These are phyloP conservation scores for Phanerochaete sordida DNA, from an alignment of 768 basidiomycete species.

Conservation along the genomic window DNA sequence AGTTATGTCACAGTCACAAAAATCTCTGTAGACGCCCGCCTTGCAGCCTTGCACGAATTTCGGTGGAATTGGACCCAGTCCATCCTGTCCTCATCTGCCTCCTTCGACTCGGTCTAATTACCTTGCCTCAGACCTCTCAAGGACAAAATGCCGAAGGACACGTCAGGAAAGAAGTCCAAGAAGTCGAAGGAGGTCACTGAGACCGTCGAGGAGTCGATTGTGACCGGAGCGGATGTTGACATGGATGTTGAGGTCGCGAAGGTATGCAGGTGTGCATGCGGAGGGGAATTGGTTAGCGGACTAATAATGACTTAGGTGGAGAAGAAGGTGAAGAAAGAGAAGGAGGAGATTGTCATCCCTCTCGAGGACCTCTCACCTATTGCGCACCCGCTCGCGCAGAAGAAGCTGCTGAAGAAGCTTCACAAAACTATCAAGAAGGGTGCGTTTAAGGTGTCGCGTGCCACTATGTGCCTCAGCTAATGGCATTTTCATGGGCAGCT, in stretches of 20 bases:
- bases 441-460: conserved; percentile 18
- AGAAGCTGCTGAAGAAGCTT: conserved; percentile 91
- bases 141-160: conserved; percentile 60
- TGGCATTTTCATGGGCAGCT: conserved; percentile 42
- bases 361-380: conserved; percentile 89
- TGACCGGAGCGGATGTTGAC: conserved; percentile 45
- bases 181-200: conserved; percentile 36
- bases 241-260: conserved; percentile 35
- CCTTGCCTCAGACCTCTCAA: conserved; percentile 15
- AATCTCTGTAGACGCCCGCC: background rate
- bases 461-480: background rate
- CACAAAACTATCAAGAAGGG: conserved; percentile 95
- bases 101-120: background rate
- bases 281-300: background rate
- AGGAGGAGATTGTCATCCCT: conserved; percentile 62
- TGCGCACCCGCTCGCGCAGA: conserved; percentile 88
- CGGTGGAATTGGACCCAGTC: background rate
- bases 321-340: conserved; percentile 66
- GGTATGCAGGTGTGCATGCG: conserved; percentile 19
- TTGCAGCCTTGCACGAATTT: background rate
- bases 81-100: background rate
- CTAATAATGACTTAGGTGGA: conserved; percentile 26
- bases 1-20: background rate
- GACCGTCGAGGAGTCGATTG: conserved; percentile 21
- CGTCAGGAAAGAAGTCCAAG: conserved; percentile 73